Base-by-base conservation (phyloP, 306 rosid species). In the Trifolium subterraneum region DNA sequence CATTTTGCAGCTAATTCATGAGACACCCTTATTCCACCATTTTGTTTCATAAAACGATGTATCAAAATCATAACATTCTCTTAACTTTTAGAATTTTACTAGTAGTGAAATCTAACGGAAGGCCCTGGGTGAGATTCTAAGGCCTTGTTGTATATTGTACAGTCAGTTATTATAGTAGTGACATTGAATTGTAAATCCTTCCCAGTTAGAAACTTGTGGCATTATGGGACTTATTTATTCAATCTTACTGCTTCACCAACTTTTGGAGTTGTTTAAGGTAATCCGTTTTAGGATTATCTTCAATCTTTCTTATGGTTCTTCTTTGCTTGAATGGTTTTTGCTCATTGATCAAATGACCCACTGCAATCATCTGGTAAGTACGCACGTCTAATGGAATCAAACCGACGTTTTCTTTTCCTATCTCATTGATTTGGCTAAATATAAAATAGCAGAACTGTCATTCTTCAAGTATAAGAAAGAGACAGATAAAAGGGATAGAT, bases 1-100 rank as follows among this genome's bases (percentile, higher is more conserved):
- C 96, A 93, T 83, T 91, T 93, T 81, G 98, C 98, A 10, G 92
- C 96, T 16, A 88, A 82, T 60, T 76, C 91, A 7, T 90, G 84
- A 92, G 73, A 68, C 61, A 42, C 58, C 15, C 38, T 54, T 31
- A 6, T 50, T 51, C 70, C 29, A 12, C 72, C 47, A 13, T 41
- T 62, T 39, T 67, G 41, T 75, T 68, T 62, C 35, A 18, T 14
- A 23, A 64, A 50, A 19, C 22, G 63, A 64, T 39, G 59, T 59
- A 63, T 72, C 59, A 68, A 64, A 62, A 68, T 70, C 50, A 51
- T 44, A 35, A 51, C 64, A 36, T 67, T 76, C 33, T 44, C 33
- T 50, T 51, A 15, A 79, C 60, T 71, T 71, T 0, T 1, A 35
- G 2, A 35, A 35, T 35, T 79, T 31, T 71, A 58, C 38, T 29